These are phyloP conservation scores for Xylaria flabelliformis DNA, from an alignment of 495 filamentous ascomycete species.

Conservation along the genomic window DNA sequence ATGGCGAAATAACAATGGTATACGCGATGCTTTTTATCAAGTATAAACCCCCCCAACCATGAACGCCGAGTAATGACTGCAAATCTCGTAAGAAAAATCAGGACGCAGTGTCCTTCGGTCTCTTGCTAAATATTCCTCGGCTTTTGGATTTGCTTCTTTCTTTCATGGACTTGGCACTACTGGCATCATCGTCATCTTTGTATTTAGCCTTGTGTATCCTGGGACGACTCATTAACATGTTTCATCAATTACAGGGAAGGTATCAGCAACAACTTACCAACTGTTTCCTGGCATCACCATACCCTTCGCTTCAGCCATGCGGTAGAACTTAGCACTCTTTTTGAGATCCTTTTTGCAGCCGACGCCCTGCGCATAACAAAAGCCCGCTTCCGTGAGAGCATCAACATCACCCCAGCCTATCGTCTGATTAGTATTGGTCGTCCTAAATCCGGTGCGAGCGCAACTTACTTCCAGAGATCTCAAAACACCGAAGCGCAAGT, in stretches of 20 bases:
- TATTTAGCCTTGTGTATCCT: conserved; percentile 98
- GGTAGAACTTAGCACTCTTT: conserved; percentile 90
- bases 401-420: conserved; percentile 93
- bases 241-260: not conserved
- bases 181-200: conserved; percentile 70
- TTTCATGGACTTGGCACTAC: conserved; percentile 42
- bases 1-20: conserved; percentile 27
- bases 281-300: conserved; percentile 98
- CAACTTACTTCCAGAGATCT: conserved; percentile 83
- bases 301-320: conserved; percentile 87
- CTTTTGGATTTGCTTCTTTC: conserved; percentile 54
- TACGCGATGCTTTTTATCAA: conserved; percentile 28
- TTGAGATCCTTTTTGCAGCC: conserved; percentile 95
- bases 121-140: conserved; percentile 52
- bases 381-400: conserved; percentile 85
- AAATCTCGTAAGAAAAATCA: conserved; percentile 9
- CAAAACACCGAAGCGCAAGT: conserved; percentile 89
- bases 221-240: conserved; percentile 15
- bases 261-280: conserved; percentile 67
- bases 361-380: conserved; percentile 84
- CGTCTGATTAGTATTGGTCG: conserved; percentile 32
- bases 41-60: conserved; percentile 18
- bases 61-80: conserved; percentile 24
- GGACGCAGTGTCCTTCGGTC: conserved; percentile 29
- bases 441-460: not conserved